Conservation (phyloP, 345 rosid species). For the Sisymbrium altissimum region DNA sequence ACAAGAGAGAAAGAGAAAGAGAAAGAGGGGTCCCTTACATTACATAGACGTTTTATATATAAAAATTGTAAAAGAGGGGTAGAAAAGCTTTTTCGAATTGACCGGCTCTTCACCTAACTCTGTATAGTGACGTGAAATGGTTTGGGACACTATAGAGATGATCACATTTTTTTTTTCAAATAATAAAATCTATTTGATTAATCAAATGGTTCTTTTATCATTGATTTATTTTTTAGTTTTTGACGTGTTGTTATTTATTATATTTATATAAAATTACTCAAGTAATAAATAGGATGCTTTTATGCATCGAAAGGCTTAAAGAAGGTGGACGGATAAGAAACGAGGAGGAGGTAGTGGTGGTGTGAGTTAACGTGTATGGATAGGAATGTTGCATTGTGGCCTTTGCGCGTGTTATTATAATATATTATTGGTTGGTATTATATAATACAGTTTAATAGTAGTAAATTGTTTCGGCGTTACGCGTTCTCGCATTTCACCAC, state of each 20-base stretch:
- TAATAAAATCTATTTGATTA: not conserved
- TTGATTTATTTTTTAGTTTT: not conserved
- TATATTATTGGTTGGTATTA: not conserved
- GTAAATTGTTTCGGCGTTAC: constrained; percentile 13
- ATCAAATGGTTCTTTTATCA: not conserved
- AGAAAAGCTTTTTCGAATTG: constrained; percentile 10
- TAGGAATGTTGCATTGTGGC: constrained; percentile 26
- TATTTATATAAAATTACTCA: not conserved
- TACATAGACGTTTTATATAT: not conserved
- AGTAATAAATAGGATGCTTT: not conserved
- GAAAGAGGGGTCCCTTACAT: not conserved
- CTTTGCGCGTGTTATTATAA: not conserved
- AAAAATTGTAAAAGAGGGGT: constrained; percentile 8
- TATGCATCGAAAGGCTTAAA: constrained; percentile 10
- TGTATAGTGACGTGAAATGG: constrained; percentile 19
- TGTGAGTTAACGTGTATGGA: constrained; percentile 34
- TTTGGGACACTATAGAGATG: constrained; percentile 19
- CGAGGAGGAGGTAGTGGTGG: constrained; percentile 19
- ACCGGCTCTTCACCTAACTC: constrained; percentile 29
- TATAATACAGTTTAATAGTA: no score
- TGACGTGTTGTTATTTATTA: not conserved
- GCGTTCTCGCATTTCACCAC: constrained; percentile 27
- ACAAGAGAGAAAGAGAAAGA: not conserved
- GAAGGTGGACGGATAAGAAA: constrained; percentile 32
- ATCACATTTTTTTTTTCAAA: not conserved